A percentile compares a stretch with the other conserved stretches of the same genome.
Evolutionary conservation across 169 alveolate genomes (phyloP).

Genomic region (Cryptosporidium bovis): DNA sequence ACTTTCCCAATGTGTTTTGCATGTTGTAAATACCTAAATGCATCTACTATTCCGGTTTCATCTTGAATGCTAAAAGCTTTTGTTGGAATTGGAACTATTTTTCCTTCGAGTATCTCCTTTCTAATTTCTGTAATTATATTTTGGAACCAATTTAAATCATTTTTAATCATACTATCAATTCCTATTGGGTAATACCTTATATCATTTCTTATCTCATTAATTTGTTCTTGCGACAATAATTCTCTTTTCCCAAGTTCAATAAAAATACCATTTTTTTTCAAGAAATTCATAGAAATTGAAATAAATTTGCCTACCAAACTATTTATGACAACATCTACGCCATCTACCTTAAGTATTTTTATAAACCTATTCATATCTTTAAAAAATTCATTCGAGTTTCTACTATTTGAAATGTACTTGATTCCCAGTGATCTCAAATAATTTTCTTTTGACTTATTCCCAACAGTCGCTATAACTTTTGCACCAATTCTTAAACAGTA

Average conservation of each 20-base stretch:
- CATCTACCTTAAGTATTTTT: slow-evolving; percentile 17
- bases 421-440: slow-evolving; percentile 76
- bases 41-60: slow-evolving; percentile 49
- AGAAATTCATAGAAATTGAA: slow-evolving; percentile 76
- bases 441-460: slow-evolving; percentile 66
- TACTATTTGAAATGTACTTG: slow-evolving; percentile 74
- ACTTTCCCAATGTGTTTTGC: slow-evolving; percentile 77
- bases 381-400: slow-evolving; percentile 66
- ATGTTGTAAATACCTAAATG: slow-evolving; percentile 73
- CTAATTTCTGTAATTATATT: slow-evolving; percentile 11
- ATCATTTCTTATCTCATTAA: slow-evolving; percentile 37
- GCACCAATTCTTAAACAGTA: slow-evolving; percentile 78
- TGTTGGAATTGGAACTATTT: slow-evolving; percentile 52
- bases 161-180: slow-evolving; percentile 76
- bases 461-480: slow-evolving; percentile 62
- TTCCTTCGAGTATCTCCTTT: slow-evolving; percentile 21
- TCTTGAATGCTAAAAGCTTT: slow-evolving; percentile 34
- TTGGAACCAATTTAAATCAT: slow-evolving; percentile 54
- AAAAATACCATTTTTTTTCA: slow-evolving; percentile 79
- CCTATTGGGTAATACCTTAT: slow-evolving; percentile 73
- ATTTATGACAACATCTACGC: slow-evolving; percentile 39
- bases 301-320: slow-evolving; percentile 66
- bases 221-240: slow-evolving; percentile 20
- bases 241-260: slow-evolving; percentile 76
- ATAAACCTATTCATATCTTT: slow-evolving; percentile 31